Evolutionary conservation across 331 rosid genomes (phyloP).

Genomic region (Quercus tomentella): DNA sequence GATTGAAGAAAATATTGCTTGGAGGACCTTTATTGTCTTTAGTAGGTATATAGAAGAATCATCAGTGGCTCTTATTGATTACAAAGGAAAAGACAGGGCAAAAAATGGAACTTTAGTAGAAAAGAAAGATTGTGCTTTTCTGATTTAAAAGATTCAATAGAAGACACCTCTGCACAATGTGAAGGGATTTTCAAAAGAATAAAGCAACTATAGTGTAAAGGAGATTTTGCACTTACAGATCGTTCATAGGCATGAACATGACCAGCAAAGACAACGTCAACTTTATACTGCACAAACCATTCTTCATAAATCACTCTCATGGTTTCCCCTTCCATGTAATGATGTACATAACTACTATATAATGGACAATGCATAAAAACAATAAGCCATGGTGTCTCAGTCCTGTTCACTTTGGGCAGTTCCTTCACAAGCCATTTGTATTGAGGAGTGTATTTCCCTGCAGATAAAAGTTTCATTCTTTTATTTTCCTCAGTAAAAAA

Average conservation of each 20-base stretch:
- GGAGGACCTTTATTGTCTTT: neutral
- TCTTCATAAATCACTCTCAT: constrained; percentile 48
- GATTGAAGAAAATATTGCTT: neutral
- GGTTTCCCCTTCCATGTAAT: constrained; percentile 56
- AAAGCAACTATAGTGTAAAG: neutral
- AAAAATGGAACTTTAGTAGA: neutral
- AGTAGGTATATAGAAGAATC: neutral
- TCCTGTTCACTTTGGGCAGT: constrained; percentile 39
- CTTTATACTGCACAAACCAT: constrained; percentile 45
- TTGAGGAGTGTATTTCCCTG: constrained; percentile 52
- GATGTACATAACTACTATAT: constrained; percentile 44
- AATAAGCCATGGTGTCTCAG: constrained; percentile 52
- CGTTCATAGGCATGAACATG: constrained; percentile 60
- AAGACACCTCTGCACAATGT: neutral
- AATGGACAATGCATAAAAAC: constrained; percentile 47
- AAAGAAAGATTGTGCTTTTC: neutral
- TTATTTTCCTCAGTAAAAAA: neutral
- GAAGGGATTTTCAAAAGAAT: neutral
- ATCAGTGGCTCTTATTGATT: neutral
- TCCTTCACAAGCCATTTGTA: constrained; percentile 45
- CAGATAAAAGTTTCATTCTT: neutral
- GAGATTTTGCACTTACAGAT: constrained; percentile 27
- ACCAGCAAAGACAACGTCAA: constrained; percentile 42
- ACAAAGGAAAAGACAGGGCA: neutral
- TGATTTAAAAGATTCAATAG: neutral